Percentiles rank a stretch among this genome's conserved stretches.
These are phyloP conservation scores for Biscutella laevigata DNA, from an alignment of 441 rosid species.

Conservation along the genomic window DNA sequence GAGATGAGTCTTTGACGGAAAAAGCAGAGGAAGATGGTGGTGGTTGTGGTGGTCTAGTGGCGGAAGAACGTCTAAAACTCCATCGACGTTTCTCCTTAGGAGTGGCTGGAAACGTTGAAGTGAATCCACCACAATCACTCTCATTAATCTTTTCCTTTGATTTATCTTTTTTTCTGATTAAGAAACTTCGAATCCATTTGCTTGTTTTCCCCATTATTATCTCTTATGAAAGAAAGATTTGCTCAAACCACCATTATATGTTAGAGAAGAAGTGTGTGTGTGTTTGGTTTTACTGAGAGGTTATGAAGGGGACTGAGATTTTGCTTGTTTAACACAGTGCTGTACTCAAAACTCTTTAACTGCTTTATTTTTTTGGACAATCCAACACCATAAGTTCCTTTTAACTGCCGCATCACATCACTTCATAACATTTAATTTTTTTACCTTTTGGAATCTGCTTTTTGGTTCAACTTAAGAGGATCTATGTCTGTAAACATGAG, in stretches of 20 bases:
- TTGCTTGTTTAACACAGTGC: conserved; percentile 24
- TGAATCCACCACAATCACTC: conserved; percentile 32
- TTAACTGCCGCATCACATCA: conserved; percentile 29
- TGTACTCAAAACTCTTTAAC: conserved; percentile 24
- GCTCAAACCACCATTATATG: conserved; percentile 12
- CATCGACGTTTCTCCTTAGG: conserved; percentile 77
- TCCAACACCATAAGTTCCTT: conserved; percentile 26
- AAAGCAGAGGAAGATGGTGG: neutral
- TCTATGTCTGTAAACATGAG: no score
- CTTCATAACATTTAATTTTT: conserved; percentile 9
- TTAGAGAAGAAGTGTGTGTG: conserved; percentile 11
- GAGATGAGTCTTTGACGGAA: conserved; percentile 14
- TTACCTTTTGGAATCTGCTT: neutral
- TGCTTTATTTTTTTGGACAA: conserved; percentile 18
- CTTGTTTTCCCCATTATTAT: conserved; percentile 65
- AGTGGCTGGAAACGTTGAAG: conserved; percentile 42
- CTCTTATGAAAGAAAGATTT: conserved; percentile 15
- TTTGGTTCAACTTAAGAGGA: conserved; percentile 6
- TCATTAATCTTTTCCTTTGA: conserved; percentile 28
- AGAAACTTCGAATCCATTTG: conserved; percentile 67
- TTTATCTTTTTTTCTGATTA: conserved; percentile 64
- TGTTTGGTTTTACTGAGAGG: conserved; percentile 21
- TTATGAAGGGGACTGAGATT: conserved; percentile 14
- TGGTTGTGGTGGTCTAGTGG: conserved; percentile 38
- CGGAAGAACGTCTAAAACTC: conserved; percentile 82